These are phyloP conservation scores for Zygosaccharomyces rouxii DNA, from an alignment of 805 yeast genomes.

Conservation along the genomic window DNA sequence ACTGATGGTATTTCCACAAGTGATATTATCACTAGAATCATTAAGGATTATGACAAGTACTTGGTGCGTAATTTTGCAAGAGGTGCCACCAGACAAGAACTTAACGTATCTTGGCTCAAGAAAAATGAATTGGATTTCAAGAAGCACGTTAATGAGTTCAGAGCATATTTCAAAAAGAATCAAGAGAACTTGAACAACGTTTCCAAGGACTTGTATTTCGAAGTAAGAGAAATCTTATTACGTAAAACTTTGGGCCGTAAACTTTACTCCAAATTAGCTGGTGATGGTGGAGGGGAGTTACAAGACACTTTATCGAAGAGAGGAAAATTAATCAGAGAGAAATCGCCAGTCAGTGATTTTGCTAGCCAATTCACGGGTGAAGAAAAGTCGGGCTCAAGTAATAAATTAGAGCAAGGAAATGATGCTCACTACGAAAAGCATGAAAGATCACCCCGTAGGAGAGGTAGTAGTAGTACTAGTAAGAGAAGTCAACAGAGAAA, in stretches of 20 bases:
- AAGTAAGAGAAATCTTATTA: constrained; percentile 65
- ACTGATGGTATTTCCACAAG: constrained; percentile 96
- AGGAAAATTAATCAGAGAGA: constrained; percentile 22
- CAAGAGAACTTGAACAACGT: constrained; percentile 63
- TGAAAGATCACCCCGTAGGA: background rate
- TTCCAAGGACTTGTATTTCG: constrained; percentile 78
- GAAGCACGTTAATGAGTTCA: constrained; percentile 82
- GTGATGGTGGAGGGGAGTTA: constrained; percentile 46
- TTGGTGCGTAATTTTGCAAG: constrained; percentile 95
- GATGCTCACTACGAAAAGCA: background rate
- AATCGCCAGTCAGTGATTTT: constrained; percentile 35
- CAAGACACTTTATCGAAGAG: constrained; percentile 12
- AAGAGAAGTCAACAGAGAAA: constrained; percentile 3
- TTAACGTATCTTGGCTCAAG: constrained; percentile 95
- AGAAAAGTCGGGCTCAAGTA: background rate
- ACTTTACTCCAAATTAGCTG: constrained; percentile 30
- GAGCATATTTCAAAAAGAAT: constrained; percentile 78
- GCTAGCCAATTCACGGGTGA: constrained; percentile 30
- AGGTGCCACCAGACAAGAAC: constrained; percentile 94
- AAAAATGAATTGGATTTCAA: constrained; percentile 93
- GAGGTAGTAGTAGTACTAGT: background rate
- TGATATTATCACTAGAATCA: constrained; percentile 91
- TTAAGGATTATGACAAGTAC: constrained; percentile 93
- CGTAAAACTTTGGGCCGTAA: constrained; percentile 34
- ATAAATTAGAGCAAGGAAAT: background rate